Evolutionary conservation across 225 moss, liverwort and hornwort species (phyloP).

Genomic region (Straminergon stramineum): DNA sequence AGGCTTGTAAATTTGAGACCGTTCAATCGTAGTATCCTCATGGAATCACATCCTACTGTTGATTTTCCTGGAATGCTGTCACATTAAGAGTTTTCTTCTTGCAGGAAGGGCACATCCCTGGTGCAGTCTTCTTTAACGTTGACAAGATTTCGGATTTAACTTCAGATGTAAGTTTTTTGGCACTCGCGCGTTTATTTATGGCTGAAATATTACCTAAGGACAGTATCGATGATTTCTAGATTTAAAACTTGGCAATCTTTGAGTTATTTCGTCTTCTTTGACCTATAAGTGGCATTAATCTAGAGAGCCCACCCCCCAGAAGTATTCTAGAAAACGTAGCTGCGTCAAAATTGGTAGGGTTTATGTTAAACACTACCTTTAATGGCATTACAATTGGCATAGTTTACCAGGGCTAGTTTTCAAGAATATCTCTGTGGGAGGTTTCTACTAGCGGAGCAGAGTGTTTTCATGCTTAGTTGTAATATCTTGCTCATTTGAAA

Average conservation of each 20-base stretch:
- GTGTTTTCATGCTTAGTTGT: not conserved
- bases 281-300: not conserved
- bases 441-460: not conserved
- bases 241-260: not conserved
- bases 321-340: not conserved
- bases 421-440: not conserved
- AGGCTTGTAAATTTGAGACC: not conserved
- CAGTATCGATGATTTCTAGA: not conserved
- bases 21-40: not conserved
- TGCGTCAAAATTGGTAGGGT: not conserved
- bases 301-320: not conserved
- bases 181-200: not conserved
- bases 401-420: not conserved
- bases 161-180: constrained; percentile 33
- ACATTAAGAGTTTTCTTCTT: not conserved
- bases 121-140: constrained; percentile 46
- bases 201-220: not conserved
- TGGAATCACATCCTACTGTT: not conserved
- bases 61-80: not conserved
- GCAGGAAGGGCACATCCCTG: constrained; percentile 48
- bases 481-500: not conserved
- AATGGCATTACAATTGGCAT: not conserved
- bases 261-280: not conserved
- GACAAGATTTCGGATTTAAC: constrained; percentile 45
- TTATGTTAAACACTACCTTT: not conserved